Evolutionary conservation across 148 eudicot genomes (phyloP).

Genomic region (Diospyros lotus): DNA sequence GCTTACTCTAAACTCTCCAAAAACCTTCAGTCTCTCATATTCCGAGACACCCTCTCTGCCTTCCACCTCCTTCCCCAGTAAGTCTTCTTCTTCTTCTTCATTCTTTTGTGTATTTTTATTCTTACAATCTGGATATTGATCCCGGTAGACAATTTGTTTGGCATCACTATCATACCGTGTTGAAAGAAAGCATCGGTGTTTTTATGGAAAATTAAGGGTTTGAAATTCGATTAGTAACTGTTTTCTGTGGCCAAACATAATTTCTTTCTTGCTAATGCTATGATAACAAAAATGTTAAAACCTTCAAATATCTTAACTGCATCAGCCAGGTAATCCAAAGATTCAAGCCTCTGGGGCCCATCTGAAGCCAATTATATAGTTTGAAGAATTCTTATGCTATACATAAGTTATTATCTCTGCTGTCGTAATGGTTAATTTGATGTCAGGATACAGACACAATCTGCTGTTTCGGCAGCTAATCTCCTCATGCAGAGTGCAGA

Average conservation of each 20-base stretch:
- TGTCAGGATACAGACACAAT: constrained; percentile 70
- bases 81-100: constrained; percentile 10
- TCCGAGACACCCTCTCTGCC: constrained; percentile 62
- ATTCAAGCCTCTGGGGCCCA: neutral
- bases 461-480: constrained; percentile 72
- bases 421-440: constrained; percentile 6
- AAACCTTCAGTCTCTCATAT: constrained; percentile 60
- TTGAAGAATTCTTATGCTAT: neutral
- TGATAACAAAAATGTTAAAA: neutral
- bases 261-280: neutral
- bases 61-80: constrained; percentile 75
- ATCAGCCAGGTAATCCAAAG: neutral
- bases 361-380: neutral
- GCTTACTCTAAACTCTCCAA: constrained; percentile 55
- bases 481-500: constrained; percentile 64
- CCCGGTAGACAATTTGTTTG: no score
- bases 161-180: no score
- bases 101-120: neutral
- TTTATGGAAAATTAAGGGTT: neutral
- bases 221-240: neutral
- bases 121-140: no score
- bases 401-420: neutral
- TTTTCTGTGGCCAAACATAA: neutral
- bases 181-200: no score
- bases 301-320: neutral